phyloP scores from a whole-genome alignment of 371 early-diverging fungal genomes.

The Zychaea mexicana region DNA sequence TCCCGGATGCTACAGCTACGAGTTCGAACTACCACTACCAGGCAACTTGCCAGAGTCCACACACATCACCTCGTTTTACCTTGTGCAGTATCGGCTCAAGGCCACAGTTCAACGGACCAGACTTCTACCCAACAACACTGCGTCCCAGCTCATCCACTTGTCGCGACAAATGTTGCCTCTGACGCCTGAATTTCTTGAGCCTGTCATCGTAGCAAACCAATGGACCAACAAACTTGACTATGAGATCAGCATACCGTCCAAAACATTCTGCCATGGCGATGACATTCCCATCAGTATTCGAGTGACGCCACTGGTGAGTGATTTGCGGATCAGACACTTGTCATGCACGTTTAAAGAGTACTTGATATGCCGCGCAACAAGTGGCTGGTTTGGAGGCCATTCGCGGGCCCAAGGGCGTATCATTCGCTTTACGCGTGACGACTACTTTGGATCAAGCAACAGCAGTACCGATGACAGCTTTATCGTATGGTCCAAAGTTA shows the following conservation, averaged over 20 bases:
- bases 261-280: constrained; percentile 39
- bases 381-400: constrained; percentile 33
- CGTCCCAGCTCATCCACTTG: constrained; percentile 19
- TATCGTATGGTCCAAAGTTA: constrained; percentile 33
- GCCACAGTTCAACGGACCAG: constrained; percentile 36
- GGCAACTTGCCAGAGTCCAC: constrained; percentile 45
- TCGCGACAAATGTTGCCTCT: constrained; percentile 31
- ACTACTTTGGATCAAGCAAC: constrained; percentile 21
- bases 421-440: constrained; percentile 26
- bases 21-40: constrained; percentile 41
- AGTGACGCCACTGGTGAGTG: constrained; percentile 31
- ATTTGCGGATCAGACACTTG: constrained; percentile 31
- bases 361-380: constrained; percentile 31
- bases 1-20: constrained; percentile 36
- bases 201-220: constrained; percentile 33
- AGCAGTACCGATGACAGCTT: constrained; percentile 9
- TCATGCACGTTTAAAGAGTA: constrained; percentile 45
- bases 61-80: constrained; percentile 32
- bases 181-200: constrained; percentile 34
- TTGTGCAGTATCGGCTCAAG: constrained; percentile 43
- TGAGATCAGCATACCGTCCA: constrained; percentile 43
- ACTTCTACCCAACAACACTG: constrained; percentile 31
- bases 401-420: constrained; percentile 37
- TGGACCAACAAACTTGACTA: constrained; percentile 48
- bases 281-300: constrained; percentile 36